Evolutionary conservation across 2,329 filamentous ascomycete species (phyloP), one percentile per base, ranked within the genome.

Genomic region (Botrytis galanthina): DNA sequence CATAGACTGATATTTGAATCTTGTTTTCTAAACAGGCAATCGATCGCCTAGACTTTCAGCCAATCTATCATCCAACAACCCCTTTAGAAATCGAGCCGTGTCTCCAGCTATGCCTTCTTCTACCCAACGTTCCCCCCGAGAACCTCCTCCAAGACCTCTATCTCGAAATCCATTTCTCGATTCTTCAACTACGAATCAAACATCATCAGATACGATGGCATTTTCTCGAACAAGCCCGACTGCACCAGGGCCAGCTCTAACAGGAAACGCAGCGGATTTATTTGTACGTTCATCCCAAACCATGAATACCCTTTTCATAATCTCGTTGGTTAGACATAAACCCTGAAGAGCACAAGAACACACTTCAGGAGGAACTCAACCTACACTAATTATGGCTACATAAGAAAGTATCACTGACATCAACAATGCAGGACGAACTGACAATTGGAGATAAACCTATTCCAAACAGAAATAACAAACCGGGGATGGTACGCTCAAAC

Each of bases 151-250:
- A 78, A 87, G 90, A 80, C 91, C 90, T 73, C 83, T 89, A 74
- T 93, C 92, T 78, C 88, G 89, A 81, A 95, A 95, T 78, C 92
- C 92, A 51, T 95, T 95, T 81, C 86, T 94, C 76, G 91, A 92
- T 78, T 85, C 82, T 70, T 80, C 84, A 71, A n/a, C 73, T 48
- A 72, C 71, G 46, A 75, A 73, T 73, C 69, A 72, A 68, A 59
- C 61, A 42, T 42, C 57, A 46, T 82, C 85, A 32, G 84, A 85
- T 75, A 84, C 83, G 74, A 88, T 89, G 87, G 82, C 87, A 67
- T 82, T 83, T 72, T 78, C 83, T 42, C 60, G 60, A 73, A 84
- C 85, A 69, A 84, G 74, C 35, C 54, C 73, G 26, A 71, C 63
- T 35, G 72, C 84, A 79, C 83, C 86, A 75, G 83, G 82, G 73